Evolutionary conservation across 805 yeast species (phyloP), one percentile per base, ranked within the genome.

Genomic region (Candida ponderosae): DNA sequence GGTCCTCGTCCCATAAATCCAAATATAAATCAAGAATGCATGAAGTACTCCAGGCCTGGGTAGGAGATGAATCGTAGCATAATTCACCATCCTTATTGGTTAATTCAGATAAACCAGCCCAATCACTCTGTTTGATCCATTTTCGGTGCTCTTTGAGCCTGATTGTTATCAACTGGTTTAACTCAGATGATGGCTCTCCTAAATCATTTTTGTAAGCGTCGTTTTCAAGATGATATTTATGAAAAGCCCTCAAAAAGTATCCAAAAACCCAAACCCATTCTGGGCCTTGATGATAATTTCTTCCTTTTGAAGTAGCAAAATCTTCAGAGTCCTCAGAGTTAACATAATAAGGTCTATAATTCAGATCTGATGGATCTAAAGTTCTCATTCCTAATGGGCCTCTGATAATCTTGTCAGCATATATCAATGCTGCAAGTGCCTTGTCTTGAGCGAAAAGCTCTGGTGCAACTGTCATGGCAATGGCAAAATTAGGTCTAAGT

Each of bases 261-360:
- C 98, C 98, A 19, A 72, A 69, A 40, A 79, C 74, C 97, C 97
- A 90, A 26, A 85, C 83, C 98, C 98, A 90, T 56, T 93, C 98
- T 3, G 98, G 98, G 2, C 98, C 98, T 62, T 90, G 97, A 59
- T 90, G 98, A 57, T 90, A 90, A 62, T 93, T 93, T 51, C 97
- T 74, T 23, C 98, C 98, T 60, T 88, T 87, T 2, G 97, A 71
- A 0, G 97, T 88, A 1, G 94, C 87, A 69, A 88, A 93, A 58
- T 90, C 96, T 5, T 71, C 76, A 37, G 74, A 76, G 51, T 90
- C 97, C 30, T 74, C 81, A 34, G 87, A 64, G 56, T 90, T 93
- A 52, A 67, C 66, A 59, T 90, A 90, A 62, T 85, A 76, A 2
- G 98, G 98, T 44, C 95, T 72, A 59, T 93, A 90, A 60, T 90